Conservation (phyloP, 1,284 basidiomycete genomes). For the Gymnopus androsaceus region DNA sequence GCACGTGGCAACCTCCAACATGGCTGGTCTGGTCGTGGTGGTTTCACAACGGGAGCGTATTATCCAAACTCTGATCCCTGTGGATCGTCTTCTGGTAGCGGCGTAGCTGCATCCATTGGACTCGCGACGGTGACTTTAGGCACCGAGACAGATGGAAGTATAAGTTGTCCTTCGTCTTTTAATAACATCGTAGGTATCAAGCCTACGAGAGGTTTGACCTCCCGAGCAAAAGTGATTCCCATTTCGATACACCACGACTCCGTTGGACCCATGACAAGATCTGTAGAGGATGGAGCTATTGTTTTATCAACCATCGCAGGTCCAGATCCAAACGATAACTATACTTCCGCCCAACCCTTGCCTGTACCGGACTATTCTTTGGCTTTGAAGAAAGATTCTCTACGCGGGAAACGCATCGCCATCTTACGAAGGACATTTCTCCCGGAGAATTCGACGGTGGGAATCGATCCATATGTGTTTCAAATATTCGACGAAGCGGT, state of each 20-base stretch:
- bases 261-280: conserved; percentile 62
- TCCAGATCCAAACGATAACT: conserved; percentile 58
- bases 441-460: conserved; percentile 40
- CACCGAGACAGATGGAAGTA: conserved; percentile 68
- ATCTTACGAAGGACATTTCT: conserved; percentile 53
- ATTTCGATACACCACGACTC: conserved; percentile 57
- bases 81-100: conserved; percentile 68
- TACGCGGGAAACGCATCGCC: conserved; percentile 60
- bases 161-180: conserved; percentile 24
- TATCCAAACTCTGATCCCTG: conserved; percentile 61
- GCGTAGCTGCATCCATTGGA: conserved; percentile 63
- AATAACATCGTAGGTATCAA: background rate
- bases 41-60: conserved; percentile 63
- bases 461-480: conserved; percentile 44
- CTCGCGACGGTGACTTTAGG: conserved; percentile 43
- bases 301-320: conserved; percentile 64
- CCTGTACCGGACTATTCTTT: conserved; percentile 55
- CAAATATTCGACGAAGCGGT: conserved; percentile 53
- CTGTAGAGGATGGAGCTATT: conserved; percentile 58
- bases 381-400: conserved; percentile 49
- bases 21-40: conserved; percentile 71
- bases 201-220: conserved; percentile 1
- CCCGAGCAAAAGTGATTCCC: conserved; percentile 22
- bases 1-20: conserved; percentile 56
- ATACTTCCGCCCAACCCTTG: conserved; percentile 56